Base-by-base conservation (phyloP, 2,329 filamentous ascomycete species). In the Curvularia spicifera region DNA sequence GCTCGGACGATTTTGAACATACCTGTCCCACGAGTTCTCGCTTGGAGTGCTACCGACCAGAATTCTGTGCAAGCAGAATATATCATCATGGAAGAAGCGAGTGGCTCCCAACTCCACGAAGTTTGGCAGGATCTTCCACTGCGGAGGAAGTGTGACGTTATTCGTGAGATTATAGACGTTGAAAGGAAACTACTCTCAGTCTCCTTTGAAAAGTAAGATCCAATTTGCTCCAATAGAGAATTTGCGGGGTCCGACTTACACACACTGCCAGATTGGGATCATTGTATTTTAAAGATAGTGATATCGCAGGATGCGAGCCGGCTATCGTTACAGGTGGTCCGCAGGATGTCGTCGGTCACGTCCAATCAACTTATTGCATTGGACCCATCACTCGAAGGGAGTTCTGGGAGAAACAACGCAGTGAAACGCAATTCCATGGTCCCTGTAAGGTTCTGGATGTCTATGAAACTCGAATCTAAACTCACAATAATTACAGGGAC, bases 231-330 rank as follows among this genome's bases (percentile, higher is more conserved):
- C 58, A 75, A 69, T 57, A 68, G 43, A 59, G 47, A 46, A 52
- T 26, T 70, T 54, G 46, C 42, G 50, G 22, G n/a, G 9, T 39
- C 6, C 39, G 71, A 55, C 55, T 76, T 31, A 56, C 49, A 56
- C 49, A 56, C 43, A 56, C 28, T 46, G 9, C 35, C 47, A 67
- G 63, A 57, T 60, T 65, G 20, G 60, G 62, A 42, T 66, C 61
- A n/a, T 55, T 70, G 26, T 71, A 72, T 56, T 65, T 65, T 15
- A 59, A 68, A 50, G 53, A 64, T 37, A 66, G 65, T 56, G 59
- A 57, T 53, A 56, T 65, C 12, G 39, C 67, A 49, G 70, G 71
- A 40, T 79, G 78, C 61, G 65, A 69, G 56, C 64, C 56, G 26
- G 77, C 64, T 46, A 53, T 64, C 10, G 51, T 65, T 56, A 67